Conservation (phyloP, 768 basidiomycete species). For the Tricholoma bakamatsutake region DNA sequence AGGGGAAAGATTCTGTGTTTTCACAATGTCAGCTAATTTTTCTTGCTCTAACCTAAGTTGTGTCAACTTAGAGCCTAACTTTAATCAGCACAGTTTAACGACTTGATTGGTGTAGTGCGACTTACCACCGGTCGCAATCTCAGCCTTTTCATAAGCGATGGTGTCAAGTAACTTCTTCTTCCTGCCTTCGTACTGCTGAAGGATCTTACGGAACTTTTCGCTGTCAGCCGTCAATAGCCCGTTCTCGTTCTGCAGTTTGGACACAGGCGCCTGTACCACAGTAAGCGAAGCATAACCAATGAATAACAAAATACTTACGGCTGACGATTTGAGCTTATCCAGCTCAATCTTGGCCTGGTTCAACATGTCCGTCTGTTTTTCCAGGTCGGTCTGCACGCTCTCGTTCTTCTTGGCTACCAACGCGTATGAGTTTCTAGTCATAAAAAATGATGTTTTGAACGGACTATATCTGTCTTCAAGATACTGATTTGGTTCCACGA, state of each 20-base stretch:
- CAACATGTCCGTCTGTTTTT: constrained; percentile 45
- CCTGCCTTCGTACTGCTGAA: constrained; percentile 63
- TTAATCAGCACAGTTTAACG: constrained; percentile 6
- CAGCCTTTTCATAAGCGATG: constrained; percentile 62
- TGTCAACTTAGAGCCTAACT: constrained; percentile 53
- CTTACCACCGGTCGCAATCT: constrained; percentile 52
- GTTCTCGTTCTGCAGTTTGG: constrained; percentile 57
- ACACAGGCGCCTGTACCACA: constrained; percentile 47
- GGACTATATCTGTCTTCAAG: constrained; percentile 76
- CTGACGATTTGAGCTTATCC: constrained; percentile 54
- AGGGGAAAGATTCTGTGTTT: constrained; percentile 82
- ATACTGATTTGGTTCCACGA: constrained; percentile 60
- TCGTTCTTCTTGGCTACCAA: constrained; percentile 64
- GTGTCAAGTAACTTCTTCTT: constrained; percentile 63
- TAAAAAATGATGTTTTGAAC: constrained; percentile 10
- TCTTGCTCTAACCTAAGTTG: constrained; percentile 60
- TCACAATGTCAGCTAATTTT: constrained; percentile 60
- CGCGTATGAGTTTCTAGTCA: constrained; percentile 5
- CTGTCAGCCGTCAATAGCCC: constrained; percentile 64
- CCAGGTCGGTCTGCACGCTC: constrained; percentile 56
- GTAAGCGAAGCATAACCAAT: constrained; percentile 1
- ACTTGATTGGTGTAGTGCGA: constrained; percentile 1
- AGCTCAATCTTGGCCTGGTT: constrained; percentile 45
- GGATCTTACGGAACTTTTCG: constrained; percentile 72
- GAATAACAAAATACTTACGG: constrained; percentile 30